phyloP scores from a whole-genome alignment of 225 moss, liverwort and hornwort genomes.

The Asterella californica region DNA sequence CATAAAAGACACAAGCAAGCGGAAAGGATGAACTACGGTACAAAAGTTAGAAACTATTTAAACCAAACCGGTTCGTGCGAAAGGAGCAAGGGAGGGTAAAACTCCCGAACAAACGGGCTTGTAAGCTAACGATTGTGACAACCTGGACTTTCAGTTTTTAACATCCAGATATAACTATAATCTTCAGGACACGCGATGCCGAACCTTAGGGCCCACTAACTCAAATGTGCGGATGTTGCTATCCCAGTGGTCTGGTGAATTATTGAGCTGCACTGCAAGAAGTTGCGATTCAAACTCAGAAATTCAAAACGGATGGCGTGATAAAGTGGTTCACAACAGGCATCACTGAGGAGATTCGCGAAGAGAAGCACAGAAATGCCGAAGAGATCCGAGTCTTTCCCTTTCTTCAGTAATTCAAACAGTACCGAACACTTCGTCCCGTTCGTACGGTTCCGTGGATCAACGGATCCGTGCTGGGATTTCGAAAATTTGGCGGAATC shows the following conservation, averaged over 20 bases:
- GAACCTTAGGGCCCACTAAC: neutral
- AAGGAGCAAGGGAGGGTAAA: too few species aligned
- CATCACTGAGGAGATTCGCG: neutral
- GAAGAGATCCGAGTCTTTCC: neutral
- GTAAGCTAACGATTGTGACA: too few species aligned
- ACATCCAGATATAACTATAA: neutral
- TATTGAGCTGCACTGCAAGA: neutral
- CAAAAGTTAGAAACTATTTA: too few species aligned
- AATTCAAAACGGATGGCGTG: neutral
- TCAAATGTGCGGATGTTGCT: neutral
- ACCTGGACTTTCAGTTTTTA: too few species aligned
- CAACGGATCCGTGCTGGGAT: neutral
- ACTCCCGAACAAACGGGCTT: too few species aligned
- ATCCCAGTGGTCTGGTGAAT: neutral
- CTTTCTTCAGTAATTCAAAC: neutral
- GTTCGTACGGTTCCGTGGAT: too few species aligned
- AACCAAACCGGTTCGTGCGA: too few species aligned
- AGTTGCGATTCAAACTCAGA: neutral
- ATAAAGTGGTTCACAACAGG: neutral
- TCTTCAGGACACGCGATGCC: neutral
- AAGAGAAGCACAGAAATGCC: neutral
- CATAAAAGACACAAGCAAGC: too few species aligned
- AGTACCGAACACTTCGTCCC: neutral
- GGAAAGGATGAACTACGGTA: too few species aligned
- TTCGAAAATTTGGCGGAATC: neutral